A percentile compares a stretch with the other conserved stretches of the same genome.
phyloP scores from a whole-genome alignment of 2,329 filamentous ascomycete genomes.

The Ascochyta fabae region DNA sequence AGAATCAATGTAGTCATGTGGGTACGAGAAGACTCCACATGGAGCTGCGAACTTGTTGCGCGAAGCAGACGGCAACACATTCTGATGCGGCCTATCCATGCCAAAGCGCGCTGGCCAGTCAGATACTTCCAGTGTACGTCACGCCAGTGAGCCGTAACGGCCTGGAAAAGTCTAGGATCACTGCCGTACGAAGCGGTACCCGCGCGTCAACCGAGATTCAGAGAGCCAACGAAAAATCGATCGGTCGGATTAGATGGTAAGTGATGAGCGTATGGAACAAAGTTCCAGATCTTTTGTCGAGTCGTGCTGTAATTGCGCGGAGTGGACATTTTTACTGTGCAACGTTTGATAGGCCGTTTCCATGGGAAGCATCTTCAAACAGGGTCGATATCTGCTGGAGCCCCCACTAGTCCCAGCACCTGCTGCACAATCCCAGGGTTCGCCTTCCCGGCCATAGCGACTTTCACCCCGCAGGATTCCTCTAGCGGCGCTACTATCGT shows the following conservation, averaged over 20 bases:
- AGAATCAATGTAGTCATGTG: neutral
- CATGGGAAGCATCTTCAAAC: constrained; percentile 16
- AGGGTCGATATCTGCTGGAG: constrained; percentile 8
- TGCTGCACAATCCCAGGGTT: constrained; percentile 14
- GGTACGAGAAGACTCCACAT: neutral
- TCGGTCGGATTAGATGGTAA: constrained; percentile 1
- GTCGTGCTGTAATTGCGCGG: constrained; percentile 25
- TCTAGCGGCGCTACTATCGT: constrained; percentile 18
- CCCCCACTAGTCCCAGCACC: constrained; percentile 6
- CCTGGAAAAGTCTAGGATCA: constrained; percentile 2
- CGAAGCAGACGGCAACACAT: neutral
- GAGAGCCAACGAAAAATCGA: constrained; percentile 21
- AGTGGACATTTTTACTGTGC: constrained; percentile 8
- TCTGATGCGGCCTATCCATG: neutral
- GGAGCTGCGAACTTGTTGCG: neutral
- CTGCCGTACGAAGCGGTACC: constrained; percentile 10
- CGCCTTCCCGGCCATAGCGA: constrained; percentile 25
- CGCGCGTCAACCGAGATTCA: constrained; percentile 16
- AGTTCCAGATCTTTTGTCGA: constrained; percentile 1
- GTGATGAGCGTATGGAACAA: constrained; percentile 1
- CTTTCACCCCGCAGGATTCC: constrained; percentile 27
- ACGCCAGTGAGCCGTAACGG: constrained; percentile 10
- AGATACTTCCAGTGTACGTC: constrained; percentile 15
- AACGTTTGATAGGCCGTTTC: constrained; percentile 25
- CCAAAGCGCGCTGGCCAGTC: constrained; percentile 1